Percentiles rank a stretch among this genome's conserved stretches.
Evolutionary conservation across 2,329 filamentous ascomycete genomes (phyloP).

Genomic region (Furcasterigmium sp.): DNA sequence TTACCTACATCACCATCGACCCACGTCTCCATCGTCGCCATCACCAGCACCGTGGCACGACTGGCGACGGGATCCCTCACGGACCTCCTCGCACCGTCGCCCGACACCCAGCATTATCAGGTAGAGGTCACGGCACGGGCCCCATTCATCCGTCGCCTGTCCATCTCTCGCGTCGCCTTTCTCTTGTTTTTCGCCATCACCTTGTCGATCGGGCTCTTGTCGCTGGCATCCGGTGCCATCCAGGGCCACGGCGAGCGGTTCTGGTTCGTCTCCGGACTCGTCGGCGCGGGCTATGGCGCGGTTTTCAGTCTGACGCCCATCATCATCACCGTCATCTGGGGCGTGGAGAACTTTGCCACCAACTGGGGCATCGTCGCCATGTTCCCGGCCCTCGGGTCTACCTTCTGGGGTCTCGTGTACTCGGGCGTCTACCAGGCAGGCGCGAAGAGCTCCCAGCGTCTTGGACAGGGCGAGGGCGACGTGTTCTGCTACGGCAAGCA

Average conservation of each 20-base stretch:
- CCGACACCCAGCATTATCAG: conserved; percentile 53
- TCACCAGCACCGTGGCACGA: conserved; percentile 85
- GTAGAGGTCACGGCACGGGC: conserved; percentile 25
- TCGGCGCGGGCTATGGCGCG: conserved; percentile 90
- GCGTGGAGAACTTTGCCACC: conserved; percentile 96
- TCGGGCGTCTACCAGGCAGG: conserved; percentile 71
- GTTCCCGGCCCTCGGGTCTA: conserved; percentile 81
- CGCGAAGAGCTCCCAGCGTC: conserved; percentile 35
- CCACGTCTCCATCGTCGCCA: conserved; percentile 86
- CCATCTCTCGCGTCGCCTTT: conserved; percentile 74
- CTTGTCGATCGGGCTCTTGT: conserved; percentile 69
- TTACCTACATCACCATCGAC: conserved; percentile 64
- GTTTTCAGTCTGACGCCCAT: conserved; percentile 87
- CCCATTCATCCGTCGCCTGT: conserved; percentile 31
- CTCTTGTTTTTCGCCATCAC: conserved; percentile 70
- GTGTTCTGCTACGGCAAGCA: conserved; percentile 72
- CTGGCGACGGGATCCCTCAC: conserved; percentile 86
- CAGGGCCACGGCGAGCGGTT: conserved; percentile 75
- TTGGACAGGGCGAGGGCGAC: conserved; percentile 33
- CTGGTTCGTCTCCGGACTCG: conserved; percentile 76
- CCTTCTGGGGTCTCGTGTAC: conserved; percentile 89
- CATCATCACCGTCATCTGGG: conserved; percentile 96
- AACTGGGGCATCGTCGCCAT: conserved; percentile 97
- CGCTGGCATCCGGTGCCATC: conserved; percentile 70
- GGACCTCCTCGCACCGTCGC: conserved; percentile 73